These are phyloP conservation scores for Smittium mucronatum DNA, from an alignment of 371 early-diverging fungal genomes.

Conservation along the genomic window DNA sequence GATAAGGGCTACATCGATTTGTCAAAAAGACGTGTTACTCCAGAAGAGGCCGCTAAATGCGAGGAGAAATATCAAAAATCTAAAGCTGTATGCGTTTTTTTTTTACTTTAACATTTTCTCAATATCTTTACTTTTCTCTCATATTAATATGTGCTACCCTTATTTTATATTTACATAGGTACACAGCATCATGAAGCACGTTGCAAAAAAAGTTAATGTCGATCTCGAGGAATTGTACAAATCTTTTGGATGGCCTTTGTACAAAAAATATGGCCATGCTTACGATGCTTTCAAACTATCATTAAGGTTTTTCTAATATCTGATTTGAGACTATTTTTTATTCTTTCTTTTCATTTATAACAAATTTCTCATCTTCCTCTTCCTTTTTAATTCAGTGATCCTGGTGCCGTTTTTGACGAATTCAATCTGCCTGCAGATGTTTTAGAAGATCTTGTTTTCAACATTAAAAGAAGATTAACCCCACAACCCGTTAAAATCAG, in stretches of 20 bases:
- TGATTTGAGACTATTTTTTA: neutral
- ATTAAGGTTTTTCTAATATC: neutral
- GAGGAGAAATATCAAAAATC: conserved; percentile 95
- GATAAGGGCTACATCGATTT: conserved; percentile 99
- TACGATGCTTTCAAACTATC: conserved; percentile 84
- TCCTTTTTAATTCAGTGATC: conserved; percentile 65
- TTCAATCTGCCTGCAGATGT: conserved; percentile 51
- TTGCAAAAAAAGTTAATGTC: conserved; percentile 77
- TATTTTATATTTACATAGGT: conserved; percentile 5
- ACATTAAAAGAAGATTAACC: conserved; percentile 81
- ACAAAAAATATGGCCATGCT: conserved; percentile 95
- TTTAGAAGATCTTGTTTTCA: conserved; percentile 60
- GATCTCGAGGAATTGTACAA: conserved; percentile 79
- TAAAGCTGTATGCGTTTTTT: conserved; percentile 56
- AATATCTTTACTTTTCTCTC: neutral
- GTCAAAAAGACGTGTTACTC: conserved; percentile 93
- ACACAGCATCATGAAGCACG: conserved; percentile 34
- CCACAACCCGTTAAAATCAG: conserved; percentile 95
- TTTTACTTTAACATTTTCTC: neutral
- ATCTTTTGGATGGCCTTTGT: conserved; percentile 93
- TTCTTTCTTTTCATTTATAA: neutral
- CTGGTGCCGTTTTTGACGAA: conserved; percentile 76
- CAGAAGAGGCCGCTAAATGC: conserved; percentile 89
- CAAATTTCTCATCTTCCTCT: neutral
- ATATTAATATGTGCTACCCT: neutral